Percentiles rank a stretch among this genome's conserved stretches.
These are phyloP conservation scores for Phytopythium litorale DNA, from an alignment of 352 stramenopile genomes.

Conservation along the genomic window DNA sequence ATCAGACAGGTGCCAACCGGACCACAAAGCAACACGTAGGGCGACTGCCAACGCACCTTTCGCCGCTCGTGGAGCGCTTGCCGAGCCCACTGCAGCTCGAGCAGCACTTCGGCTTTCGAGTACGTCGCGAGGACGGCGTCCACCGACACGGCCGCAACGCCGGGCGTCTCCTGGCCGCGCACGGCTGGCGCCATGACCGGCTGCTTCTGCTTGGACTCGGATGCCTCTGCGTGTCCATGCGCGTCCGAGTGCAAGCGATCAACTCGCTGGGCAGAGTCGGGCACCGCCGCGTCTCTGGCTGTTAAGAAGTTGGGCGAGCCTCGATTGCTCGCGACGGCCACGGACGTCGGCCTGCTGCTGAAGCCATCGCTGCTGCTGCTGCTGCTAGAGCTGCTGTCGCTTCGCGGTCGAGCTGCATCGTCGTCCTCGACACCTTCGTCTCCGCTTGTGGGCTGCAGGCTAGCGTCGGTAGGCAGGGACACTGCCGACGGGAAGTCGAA, in stretches of 20 bases:
- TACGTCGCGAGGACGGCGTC: constrained; percentile 44
- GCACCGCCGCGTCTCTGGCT: background rate
- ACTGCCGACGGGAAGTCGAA: constrained; percentile 16
- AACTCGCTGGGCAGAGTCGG: background rate
- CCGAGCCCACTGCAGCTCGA: constrained; percentile 51
- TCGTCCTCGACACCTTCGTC: background rate
- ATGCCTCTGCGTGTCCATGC: constrained; percentile 7
- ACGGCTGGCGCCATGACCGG: background rate
- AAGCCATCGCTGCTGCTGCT: background rate
- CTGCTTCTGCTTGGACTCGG: constrained; percentile 4
- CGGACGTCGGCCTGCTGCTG: background rate
- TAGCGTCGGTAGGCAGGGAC: background rate
- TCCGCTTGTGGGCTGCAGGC: background rate
- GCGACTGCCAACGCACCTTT: constrained; percentile 23
- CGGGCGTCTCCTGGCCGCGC: background rate
- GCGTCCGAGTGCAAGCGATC: background rate
- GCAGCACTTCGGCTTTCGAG: constrained; percentile 40
- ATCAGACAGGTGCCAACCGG: background rate
- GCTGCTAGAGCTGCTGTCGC: background rate
- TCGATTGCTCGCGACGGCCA: background rate
- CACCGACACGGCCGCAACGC: constrained; percentile 8
- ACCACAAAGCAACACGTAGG: background rate
- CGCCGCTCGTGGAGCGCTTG: constrained; percentile 41
- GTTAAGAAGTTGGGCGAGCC: background rate
- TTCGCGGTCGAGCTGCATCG: background rate